Percentiles rank a stretch among this genome's conserved stretches.
Evolutionary conservation across 192 early-diverging fungal genomes (phyloP).

Genomic region (Phlyctochytrium arcticum): DNA sequence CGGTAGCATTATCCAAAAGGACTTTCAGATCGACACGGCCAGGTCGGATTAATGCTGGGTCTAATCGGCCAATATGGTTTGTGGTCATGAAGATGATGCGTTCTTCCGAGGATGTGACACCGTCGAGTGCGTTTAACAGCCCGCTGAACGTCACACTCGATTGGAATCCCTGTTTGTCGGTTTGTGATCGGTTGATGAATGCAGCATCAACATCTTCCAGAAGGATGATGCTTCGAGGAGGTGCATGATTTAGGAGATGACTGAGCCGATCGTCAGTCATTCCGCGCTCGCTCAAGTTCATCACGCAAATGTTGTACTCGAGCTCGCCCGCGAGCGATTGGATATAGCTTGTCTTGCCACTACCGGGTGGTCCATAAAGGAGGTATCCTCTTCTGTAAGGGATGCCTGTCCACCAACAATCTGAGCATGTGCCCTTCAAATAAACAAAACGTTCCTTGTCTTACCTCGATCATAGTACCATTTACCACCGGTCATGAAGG

Average conservation of each 20-base stretch:
- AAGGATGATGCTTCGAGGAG: conserved; percentile 58
- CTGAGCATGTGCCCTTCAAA: neutral
- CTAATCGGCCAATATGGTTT: conserved; percentile 67
- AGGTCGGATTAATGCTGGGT: conserved; percentile 67
- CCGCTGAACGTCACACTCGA: conserved; percentile 55
- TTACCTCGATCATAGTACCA: conserved; percentile 59
- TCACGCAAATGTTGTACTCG: conserved; percentile 71
- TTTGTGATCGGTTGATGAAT: conserved; percentile 59
- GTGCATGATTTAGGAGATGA: conserved; percentile 44
- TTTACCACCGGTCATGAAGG: conserved; percentile 38
- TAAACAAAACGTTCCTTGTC: too few species aligned
- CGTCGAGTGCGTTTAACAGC: conserved; percentile 75
- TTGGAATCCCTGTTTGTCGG: conserved; percentile 65
- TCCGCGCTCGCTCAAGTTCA: conserved; percentile 64
- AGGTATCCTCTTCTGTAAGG: conserved; percentile 67
- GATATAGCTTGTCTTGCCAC: conserved; percentile 67
- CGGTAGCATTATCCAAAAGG: conserved; percentile 55
- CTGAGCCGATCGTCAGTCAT: conserved; percentile 64
- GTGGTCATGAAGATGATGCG: conserved; percentile 80
- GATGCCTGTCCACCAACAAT: conserved; percentile 34
- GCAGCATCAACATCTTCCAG: conserved; percentile 78
- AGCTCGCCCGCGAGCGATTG: conserved; percentile 72
- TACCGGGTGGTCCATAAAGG: conserved; percentile 69
- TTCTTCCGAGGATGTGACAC: conserved; percentile 68
- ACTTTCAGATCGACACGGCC: conserved; percentile 65